Evolutionary conservation across 345 rosid species (phyloP).

Genomic region (Crucihimalaya himalaica): DNA sequence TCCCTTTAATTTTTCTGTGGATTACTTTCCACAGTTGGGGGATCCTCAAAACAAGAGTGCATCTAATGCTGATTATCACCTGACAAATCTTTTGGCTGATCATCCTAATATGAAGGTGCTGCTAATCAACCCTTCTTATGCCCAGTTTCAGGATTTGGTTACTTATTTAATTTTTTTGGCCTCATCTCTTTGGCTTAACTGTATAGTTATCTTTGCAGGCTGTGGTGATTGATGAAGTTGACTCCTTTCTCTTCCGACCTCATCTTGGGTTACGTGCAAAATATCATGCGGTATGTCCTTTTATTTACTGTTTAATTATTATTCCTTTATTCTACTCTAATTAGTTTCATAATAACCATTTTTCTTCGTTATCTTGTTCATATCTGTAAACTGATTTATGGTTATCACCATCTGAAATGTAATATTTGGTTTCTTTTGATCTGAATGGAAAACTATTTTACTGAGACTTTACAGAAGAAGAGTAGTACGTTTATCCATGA

Average conservation of each 20-base stretch:
- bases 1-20: slow-evolving; percentile 18
- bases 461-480: background rate
- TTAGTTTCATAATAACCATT: background rate
- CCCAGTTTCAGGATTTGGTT: background rate
- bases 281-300: slow-evolving; percentile 78
- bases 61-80: slow-evolving; percentile 91
- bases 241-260: slow-evolving; percentile 88
- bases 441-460: background rate
- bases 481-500: background rate
- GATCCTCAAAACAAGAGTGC: slow-evolving; percentile 97
- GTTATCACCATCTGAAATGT: background rate
- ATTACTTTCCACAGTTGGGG: slow-evolving; percentile 65
- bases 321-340: background rate
- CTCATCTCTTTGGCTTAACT: slow-evolving; percentile 22
- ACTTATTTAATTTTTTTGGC: background rate
- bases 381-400: background rate
- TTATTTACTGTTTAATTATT: background rate
- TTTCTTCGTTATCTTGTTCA: background rate
- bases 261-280: slow-evolving; percentile 81
- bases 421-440: slow-evolving; percentile 7
- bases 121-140: slow-evolving; percentile 15
- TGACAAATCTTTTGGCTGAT: slow-evolving; percentile 84
- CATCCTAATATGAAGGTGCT: slow-evolving; percentile 98
- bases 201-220: slow-evolving; percentile 50
- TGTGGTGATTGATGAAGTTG: slow-evolving; percentile 93